phyloP scores from a whole-genome alignment of 2,329 filamentous ascomycete species.

The Pseudogymnoascus sp. region DNA sequence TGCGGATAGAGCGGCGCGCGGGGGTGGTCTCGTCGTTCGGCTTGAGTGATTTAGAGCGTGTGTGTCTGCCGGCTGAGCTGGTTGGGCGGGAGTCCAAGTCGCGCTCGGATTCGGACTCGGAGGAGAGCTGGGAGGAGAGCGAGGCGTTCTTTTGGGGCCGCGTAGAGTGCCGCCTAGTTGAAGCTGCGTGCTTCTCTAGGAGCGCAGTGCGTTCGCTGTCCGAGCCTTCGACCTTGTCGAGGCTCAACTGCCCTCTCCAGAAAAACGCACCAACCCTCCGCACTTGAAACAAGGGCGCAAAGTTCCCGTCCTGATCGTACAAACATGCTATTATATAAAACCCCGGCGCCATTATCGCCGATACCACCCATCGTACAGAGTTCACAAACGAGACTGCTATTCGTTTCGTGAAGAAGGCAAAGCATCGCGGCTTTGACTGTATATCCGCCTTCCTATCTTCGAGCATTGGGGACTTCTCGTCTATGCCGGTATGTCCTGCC shows the following conservation, averaged over 20 bases:
- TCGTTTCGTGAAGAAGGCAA: slow-evolving; percentile 55
- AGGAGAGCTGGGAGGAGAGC: slow-evolving; percentile 54
- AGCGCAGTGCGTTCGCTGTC: neutral
- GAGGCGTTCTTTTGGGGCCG: neutral
- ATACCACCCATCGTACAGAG: slow-evolving; percentile 69
- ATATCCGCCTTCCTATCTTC: slow-evolving; percentile 19
- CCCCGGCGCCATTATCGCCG: slow-evolving; percentile 69
- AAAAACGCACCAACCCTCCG: slow-evolving; percentile 46
- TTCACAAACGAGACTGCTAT: slow-evolving; percentile 65
- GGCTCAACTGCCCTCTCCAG: slow-evolving; percentile 31
- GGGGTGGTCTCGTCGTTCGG: slow-evolving; percentile 54
- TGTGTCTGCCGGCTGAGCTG: slow-evolving; percentile 37
- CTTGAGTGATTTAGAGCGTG: slow-evolving; percentile 47
- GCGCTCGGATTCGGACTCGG: slow-evolving; percentile 53
- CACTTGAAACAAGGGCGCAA: slow-evolving; percentile 69
- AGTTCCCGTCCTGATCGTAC: slow-evolving; percentile 69
- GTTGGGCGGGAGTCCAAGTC: slow-evolving; percentile 21
- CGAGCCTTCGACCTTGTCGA: slow-evolving; percentile 23
- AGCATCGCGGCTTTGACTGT: slow-evolving; percentile 35
- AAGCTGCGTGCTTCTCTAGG: neutral
- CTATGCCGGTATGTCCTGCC: slow-evolving; percentile 25
- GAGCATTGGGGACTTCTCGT: slow-evolving; percentile 66
- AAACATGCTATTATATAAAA: slow-evolving; percentile 77
- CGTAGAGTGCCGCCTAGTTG: neutral
- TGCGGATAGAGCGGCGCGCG: slow-evolving; percentile 72